Evolutionary conservation across 2,329 filamentous ascomycete genomes (phyloP).

Genomic region (Colletotrichum gigasporum): DNA sequence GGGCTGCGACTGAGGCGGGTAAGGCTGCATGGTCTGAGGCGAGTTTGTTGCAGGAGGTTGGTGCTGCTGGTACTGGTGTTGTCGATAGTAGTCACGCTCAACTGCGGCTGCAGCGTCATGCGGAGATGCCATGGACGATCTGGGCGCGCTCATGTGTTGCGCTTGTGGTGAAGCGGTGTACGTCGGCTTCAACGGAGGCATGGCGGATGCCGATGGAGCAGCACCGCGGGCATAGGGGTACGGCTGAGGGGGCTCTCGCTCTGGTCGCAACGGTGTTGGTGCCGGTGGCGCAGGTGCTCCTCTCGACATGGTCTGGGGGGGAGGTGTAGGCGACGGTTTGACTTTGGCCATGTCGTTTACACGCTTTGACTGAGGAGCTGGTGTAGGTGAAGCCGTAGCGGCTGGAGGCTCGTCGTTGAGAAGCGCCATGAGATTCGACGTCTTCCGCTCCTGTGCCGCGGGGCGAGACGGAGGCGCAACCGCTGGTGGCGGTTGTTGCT

Average conservation of each 20-base stretch:
- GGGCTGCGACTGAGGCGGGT: constrained; percentile 51
- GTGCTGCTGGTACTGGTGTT: constrained; percentile 47
- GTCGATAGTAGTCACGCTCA: constrained; percentile 61
- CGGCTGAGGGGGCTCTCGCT: constrained; percentile 59
- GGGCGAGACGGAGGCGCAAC: constrained; percentile 50
- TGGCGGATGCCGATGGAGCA: constrained; percentile 51
- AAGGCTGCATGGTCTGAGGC: constrained; percentile 57
- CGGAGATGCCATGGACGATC: constrained; percentile 51
- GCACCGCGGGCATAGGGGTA: constrained; percentile 55
- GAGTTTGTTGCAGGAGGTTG: constrained; percentile 52
- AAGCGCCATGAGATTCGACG: constrained; percentile 70
- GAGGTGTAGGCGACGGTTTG: constrained; percentile 60
- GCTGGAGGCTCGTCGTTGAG: constrained; percentile 67
- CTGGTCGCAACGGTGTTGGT: constrained; percentile 55
- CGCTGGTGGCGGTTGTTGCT: constrained; percentile 47
- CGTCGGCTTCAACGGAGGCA: constrained; percentile 65
- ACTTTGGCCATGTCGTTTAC: constrained; percentile 56
- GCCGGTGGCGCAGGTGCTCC: constrained; percentile 48
- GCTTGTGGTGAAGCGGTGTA: constrained; percentile 61
- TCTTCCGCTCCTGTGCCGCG: constrained; percentile 63
- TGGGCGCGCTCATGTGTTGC: constrained; percentile 56
- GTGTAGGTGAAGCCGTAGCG: constrained; percentile 34
- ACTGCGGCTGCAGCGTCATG: constrained; percentile 48
- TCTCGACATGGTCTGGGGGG: constrained; percentile 56
- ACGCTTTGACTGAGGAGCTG: constrained; percentile 52